Base-by-base conservation (phyloP, 371 early-diverging fungal species). In the Fennellomyces sp. region DNA sequence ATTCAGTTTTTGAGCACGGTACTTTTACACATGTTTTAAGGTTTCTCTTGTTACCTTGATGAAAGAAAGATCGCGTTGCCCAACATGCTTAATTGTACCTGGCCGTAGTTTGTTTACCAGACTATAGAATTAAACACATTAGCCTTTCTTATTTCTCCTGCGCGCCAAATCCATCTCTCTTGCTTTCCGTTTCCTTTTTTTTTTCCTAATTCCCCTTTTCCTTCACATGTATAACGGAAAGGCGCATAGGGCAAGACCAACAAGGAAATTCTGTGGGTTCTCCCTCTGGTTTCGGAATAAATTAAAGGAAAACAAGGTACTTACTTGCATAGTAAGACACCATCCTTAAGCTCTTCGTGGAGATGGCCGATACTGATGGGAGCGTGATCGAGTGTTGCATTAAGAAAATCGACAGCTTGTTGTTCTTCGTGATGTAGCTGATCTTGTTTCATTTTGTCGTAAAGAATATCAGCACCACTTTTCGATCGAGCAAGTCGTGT, bases 301-400 rank as follows among this genome's bases (percentile, higher is more conserved):
- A 2, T 13, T 4, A 4, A 26, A 35, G 11, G 26, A 30, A 45
- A 39, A 31, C 48, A 30, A 41, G 30, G 27, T 13, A 59, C 78
- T 70, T 64, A 76, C 80, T 70, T 80, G 80, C 76, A 80, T 62
- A 80, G 63, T 38, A 76, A 36, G 38, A 79, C 70, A 21, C 76
- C 80, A 58, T 79, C 80, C 52, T 70, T 68, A n/a, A 79, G 51
- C 38, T 69, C 74, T 30, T 70, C 41, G 31, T 87, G 87, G n/a
- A 92, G 73, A 52, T 82, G 80, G 26, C 36, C 61, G 65, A 71
- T 19, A 50, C 27, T 10, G 66, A 39, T 27, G 45, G 41, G 0
- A 54, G 38, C 21, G 12, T 60, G 38, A 2, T 58, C 58, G 26
- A 79, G 45, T 2, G 47, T 63, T 11, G 30, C 25, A 25, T 73